These are phyloP conservation scores for Penicillium subrubescens DNA, from an alignment of 495 filamentous ascomycete species.

Conservation along the genomic window DNA sequence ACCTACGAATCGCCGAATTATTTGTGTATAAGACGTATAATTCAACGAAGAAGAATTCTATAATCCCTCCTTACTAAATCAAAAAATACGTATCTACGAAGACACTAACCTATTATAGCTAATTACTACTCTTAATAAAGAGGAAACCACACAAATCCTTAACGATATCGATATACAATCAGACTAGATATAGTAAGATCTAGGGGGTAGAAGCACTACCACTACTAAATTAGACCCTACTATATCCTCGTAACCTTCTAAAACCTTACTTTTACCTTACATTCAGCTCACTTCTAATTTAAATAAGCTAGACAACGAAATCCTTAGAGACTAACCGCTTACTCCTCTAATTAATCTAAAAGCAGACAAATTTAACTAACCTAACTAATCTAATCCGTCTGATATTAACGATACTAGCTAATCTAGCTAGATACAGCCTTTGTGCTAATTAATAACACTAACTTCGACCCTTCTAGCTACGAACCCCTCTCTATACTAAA, in stretches of 20 bases:
- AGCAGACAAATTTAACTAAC: not conserved
- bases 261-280: too few species aligned
- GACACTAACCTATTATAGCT: too few species aligned
- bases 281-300: too few species aligned
- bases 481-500: too few species aligned
- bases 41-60: too few species aligned
- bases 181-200: not conserved
- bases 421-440: not conserved
- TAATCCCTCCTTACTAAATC: too few species aligned
- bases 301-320: not conserved
- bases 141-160: not conserved
- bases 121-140: not conserved
- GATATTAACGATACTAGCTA: not conserved
- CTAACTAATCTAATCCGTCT: not conserved
- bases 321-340: not conserved
- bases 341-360: not conserved
- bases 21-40: not conserved
- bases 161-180: not conserved
- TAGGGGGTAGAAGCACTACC: not conserved
- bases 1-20: not conserved
- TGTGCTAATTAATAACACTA: not conserved
- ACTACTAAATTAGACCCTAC: too few species aligned
- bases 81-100: too few species aligned
- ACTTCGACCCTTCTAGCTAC: too few species aligned
- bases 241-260: too few species aligned